These are phyloP conservation scores for Globisporangium radiosum DNA, from an alignment of 352 stramenopile species.

Conservation along the genomic window DNA sequence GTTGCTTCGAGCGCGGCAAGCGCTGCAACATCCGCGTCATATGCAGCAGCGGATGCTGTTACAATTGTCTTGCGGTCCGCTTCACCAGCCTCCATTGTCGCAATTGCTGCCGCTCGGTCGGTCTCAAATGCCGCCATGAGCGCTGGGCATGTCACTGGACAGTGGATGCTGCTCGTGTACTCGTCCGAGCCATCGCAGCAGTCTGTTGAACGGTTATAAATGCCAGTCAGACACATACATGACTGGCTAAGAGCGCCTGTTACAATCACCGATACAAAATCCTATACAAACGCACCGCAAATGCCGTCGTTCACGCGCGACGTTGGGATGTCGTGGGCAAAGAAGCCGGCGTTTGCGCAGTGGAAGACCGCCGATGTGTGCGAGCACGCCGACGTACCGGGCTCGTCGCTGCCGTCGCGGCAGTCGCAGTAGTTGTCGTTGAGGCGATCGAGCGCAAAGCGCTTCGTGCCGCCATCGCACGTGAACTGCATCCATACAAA, in stretches of 20 bases:
- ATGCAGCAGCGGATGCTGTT: slow-evolving; percentile 24
- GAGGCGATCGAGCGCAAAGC: slow-evolving; percentile 42
- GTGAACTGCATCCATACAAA: slow-evolving; percentile 35
- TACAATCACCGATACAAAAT: too few relatives aligned
- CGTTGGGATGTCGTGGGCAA: slow-evolving; percentile 45
- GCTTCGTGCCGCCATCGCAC: slow-evolving; percentile 55
- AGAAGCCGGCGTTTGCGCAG: slow-evolving; percentile 75
- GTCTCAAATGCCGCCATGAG: slow-evolving; percentile 33
- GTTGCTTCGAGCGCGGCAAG: slow-evolving; percentile 20
- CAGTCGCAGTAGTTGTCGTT: slow-evolving; percentile 97
- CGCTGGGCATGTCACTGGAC: slow-evolving; percentile 31
- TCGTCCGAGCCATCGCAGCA: slow-evolving; percentile 84
- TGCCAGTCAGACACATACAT: too few relatives aligned
- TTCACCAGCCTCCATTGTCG: slow-evolving; percentile 61
- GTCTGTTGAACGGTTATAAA: slow-evolving; percentile 14
- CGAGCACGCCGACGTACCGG: slow-evolving; percentile 81
- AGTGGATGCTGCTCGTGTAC: slow-evolving; percentile 47
- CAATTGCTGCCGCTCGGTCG: slow-evolving; percentile 59
- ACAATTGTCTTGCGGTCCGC: slow-evolving; percentile 34
- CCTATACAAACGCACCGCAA: slow-evolving; percentile 32
- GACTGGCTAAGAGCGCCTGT: too few relatives aligned
- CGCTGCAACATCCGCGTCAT: slow-evolving; percentile 25
- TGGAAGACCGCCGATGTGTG: slow-evolving; percentile 48
- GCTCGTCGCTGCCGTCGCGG: slow-evolving; percentile 85
- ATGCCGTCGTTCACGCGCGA: slow-evolving; percentile 73